phyloP scores from a whole-genome alignment of 2,329 filamentous ascomycete genomes.

The Paecilomyces sp. region DNA sequence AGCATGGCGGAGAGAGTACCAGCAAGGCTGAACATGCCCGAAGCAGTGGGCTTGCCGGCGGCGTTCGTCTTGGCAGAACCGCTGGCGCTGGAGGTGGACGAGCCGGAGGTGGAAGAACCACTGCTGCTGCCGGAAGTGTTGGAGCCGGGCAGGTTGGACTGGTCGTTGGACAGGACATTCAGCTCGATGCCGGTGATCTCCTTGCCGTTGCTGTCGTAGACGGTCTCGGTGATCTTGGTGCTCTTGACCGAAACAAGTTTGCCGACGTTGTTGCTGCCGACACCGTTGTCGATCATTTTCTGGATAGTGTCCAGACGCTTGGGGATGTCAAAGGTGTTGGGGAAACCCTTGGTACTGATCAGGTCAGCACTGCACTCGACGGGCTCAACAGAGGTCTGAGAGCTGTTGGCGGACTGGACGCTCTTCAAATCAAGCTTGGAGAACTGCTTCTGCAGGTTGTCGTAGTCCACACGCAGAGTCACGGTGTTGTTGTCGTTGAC shows the following conservation, averaged over 20 bases:
- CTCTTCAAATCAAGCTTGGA: slow-evolving; percentile 63
- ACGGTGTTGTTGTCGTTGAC: slow-evolving; percentile 53
- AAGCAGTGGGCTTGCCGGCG: background rate
- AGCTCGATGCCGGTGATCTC: slow-evolving; percentile 59
- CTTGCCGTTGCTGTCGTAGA: slow-evolving; percentile 51
- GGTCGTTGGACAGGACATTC: slow-evolving; percentile 42
- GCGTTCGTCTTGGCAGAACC: background rate
- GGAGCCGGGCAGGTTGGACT: slow-evolving; percentile 51
- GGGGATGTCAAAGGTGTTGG: slow-evolving; percentile 72
- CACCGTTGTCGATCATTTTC: slow-evolving; percentile 68
- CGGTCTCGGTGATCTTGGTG: slow-evolving; percentile 49
- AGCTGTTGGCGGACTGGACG: slow-evolving; percentile 57
- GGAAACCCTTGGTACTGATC: slow-evolving; percentile 62
- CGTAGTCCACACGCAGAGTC: slow-evolving; percentile 57
- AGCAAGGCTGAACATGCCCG: background rate
- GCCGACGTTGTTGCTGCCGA: slow-evolving; percentile 56
- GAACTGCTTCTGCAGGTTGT: slow-evolving; percentile 69
- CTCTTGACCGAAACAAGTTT: slow-evolving; percentile 56
- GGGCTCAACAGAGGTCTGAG: slow-evolving; percentile 47
- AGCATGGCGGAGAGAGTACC: background rate
- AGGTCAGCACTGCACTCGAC: slow-evolving; percentile 60
- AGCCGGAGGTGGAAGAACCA: background rate
- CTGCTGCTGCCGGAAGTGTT: slow-evolving; percentile 20
- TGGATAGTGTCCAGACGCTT: slow-evolving; percentile 59
- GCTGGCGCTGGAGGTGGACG: background rate